Evolutionary conservation across 75 land plant species (phyloP).

Genomic region (Ceratopteris richardii): DNA sequence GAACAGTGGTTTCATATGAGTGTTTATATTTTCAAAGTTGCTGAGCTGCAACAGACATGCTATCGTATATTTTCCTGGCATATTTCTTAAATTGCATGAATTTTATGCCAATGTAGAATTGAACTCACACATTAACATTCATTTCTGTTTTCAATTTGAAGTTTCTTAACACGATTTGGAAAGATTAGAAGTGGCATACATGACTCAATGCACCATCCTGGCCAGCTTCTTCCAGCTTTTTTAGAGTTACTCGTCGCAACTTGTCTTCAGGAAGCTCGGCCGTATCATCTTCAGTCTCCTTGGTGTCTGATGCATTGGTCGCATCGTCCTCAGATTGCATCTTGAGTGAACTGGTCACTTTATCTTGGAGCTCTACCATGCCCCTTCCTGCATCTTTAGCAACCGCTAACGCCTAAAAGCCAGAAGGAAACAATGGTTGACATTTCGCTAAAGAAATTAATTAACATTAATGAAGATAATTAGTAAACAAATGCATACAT

Average conservation of each 20-base stretch:
- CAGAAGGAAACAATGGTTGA: background rate
- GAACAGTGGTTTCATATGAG: too few species aligned
- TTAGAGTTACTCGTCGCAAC: background rate
- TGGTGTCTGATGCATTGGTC: background rate
- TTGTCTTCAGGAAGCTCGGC: background rate
- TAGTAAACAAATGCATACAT: constrained; percentile 13
- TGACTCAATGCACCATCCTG: background rate
- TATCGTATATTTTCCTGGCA: too few species aligned
- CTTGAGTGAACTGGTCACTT: background rate
- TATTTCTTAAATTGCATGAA: too few species aligned
- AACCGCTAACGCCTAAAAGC: background rate
- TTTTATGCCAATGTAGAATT: too few species aligned
- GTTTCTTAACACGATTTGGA: too few species aligned
- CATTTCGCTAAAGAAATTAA: background rate
- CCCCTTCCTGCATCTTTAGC: constrained; percentile 1
- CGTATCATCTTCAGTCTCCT: background rate
- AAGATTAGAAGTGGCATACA: too few species aligned
- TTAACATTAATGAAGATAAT: background rate
- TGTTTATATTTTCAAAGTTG: too few species aligned
- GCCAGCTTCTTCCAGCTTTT: constrained; percentile 4
- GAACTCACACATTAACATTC: too few species aligned
- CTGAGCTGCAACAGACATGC: too few species aligned
- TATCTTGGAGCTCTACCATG: background rate
- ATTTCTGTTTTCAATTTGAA: too few species aligned
- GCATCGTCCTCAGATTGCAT: background rate